Conservation (phyloP, 768 basidiomycete genomes). For the Chiua virens region DNA sequence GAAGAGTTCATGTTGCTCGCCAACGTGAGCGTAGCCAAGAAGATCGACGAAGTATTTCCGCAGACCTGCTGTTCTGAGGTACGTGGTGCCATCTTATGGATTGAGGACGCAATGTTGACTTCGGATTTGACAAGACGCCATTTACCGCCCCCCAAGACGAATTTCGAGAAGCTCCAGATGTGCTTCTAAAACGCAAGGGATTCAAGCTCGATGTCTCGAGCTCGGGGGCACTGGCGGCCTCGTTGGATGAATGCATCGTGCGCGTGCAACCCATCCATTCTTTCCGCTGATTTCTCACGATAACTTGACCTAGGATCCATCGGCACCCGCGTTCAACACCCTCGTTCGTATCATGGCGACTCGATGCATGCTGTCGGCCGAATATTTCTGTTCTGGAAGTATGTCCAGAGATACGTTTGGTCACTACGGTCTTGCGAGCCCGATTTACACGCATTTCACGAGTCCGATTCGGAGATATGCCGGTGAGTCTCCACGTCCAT, state of each 20-base stretch:
- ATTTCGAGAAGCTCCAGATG: constrained; percentile 97
- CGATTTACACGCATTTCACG: constrained; percentile 98
- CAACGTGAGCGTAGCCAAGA: constrained; percentile 89
- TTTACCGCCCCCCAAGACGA: constrained; percentile 85
- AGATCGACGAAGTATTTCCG: constrained; percentile 93
- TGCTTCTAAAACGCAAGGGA: constrained; percentile 81
- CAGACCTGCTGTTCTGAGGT: constrained; percentile 94
- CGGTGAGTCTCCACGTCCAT: constrained; percentile 44
- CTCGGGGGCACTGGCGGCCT: constrained; percentile 85
- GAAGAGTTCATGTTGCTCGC: constrained; percentile 99
- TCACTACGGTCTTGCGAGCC: constrained; percentile 96
- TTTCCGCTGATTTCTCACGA: background rate
- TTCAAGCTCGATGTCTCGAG: constrained; percentile 86
- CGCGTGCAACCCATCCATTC: constrained; percentile 27
- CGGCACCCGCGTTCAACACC: constrained; percentile 91
- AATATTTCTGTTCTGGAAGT: constrained; percentile 97
- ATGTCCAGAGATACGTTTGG: constrained; percentile 90
- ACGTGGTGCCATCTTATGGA: background rate
- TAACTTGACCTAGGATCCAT: constrained; percentile 56
- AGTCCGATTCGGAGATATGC: constrained; percentile 97
- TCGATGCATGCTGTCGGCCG: constrained; percentile 96
- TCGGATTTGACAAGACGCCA: constrained; percentile 61
- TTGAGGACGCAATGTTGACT: constrained; percentile 4
- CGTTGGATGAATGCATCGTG: constrained; percentile 85
- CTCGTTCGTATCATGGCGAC: constrained; percentile 99